Evolutionary conservation across 495 filamentous ascomycete genomes (phyloP), one percentile per base, ranked within the genome.

Genomic region (Penicillium arizonense): DNA sequence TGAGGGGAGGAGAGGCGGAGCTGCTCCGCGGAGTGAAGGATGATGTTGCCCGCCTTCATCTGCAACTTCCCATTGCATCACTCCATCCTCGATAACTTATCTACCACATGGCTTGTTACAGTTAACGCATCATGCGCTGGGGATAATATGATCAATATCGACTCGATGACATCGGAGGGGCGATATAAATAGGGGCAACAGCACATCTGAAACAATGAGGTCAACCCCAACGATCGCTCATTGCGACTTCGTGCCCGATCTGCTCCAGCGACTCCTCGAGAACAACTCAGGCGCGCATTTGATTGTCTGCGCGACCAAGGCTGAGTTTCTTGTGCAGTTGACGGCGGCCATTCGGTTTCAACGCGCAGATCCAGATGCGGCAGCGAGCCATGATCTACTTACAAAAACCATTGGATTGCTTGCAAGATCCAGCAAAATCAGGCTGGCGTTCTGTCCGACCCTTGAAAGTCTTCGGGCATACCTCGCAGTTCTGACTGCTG

Each of bases 381-480:
- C 50, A 6, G n/a, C 53, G 16, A 43, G 52, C 43, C 69, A 74
- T 57, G 63, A 67, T 42, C 71, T 89, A 23, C 63, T 87, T 13
- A 72, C 77, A 12, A 83, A 86, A 47, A 86, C 87, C 3, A 82
- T 96, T 40, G 78, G 85, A 53, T 76, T 87, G 41, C 74, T 96
- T 34, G 76, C 86, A 13, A 76, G 77, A 18, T 85, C 89, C n/a
- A 80, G 79, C 46, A 80, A 80, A 51, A 78, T 92, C 53, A 80
- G 77, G 46, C 65, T 91, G 3, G 72, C 83, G 33, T 96, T 91
- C 70, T 78, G 84, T 53, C 83, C 88, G 10, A 88, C 84, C 5
- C 68, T 95, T 36, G 84, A 88, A 30, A 84, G 87, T 71, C 80
- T 96, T 5, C 84, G 88, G 47, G 89, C 90, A 23, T 90, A 85